phyloP scores from a whole-genome alignment of 257 asterid species.

The Dorcoceras hygrometricum region DNA sequence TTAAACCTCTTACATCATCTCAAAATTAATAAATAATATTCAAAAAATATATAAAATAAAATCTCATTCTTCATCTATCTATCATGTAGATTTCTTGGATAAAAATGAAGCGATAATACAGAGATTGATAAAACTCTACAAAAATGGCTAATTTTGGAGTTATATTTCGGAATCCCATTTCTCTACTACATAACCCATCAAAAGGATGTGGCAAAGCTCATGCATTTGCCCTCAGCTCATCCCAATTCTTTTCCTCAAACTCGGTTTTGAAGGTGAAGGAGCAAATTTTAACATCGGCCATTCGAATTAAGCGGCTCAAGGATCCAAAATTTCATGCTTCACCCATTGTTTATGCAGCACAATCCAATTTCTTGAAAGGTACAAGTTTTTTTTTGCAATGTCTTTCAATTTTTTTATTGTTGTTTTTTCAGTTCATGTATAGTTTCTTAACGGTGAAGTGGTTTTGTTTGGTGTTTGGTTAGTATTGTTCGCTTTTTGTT shows the following conservation, averaged over 20 bases:
- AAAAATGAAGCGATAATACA: neutral
- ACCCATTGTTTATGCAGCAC: slow-evolving; percentile 44
- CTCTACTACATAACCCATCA: slow-evolving; percentile 13
- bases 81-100: neutral
- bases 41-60: no score
- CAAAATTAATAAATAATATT: neutral
- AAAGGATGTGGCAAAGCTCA: slow-evolving; percentile 17
- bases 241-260: slow-evolving; percentile 34
- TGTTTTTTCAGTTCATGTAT: neutral
- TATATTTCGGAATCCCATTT: slow-evolving; percentile 20
- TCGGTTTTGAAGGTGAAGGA: slow-evolving; percentile 35
- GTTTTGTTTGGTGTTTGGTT: neutral
- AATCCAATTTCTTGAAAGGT: slow-evolving; percentile 65
- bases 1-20: neutral
- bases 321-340: slow-evolving; percentile 26
- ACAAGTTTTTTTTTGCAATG: neutral
- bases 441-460: neutral
- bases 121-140: neutral
- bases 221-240: slow-evolving; percentile 19
- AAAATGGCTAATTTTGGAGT: slow-evolving; percentile 29
- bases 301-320: slow-evolving; percentile 31
- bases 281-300: slow-evolving; percentile 29
- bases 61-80: neutral
- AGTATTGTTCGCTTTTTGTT: no score
- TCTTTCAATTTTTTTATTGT: neutral